These are phyloP conservation scores for Podospora pseudocomata DNA, from an alignment of 495 filamentous ascomycete species.

Conservation along the genomic window DNA sequence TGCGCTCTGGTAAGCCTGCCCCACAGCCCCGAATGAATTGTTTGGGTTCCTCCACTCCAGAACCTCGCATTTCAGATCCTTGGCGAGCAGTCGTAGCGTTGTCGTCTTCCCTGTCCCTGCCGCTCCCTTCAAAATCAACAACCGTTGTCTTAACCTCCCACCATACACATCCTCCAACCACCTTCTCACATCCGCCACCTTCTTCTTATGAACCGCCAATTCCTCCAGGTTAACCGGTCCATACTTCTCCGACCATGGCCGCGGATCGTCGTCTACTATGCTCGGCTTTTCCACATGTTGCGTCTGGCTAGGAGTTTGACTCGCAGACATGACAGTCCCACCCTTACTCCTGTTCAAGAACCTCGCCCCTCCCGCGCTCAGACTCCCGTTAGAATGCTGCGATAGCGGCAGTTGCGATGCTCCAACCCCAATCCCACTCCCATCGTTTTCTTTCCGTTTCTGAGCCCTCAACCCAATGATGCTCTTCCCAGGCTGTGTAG, in stretches of 20 bases:
- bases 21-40: slow-evolving; percentile 52
- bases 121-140: slow-evolving; percentile 84
- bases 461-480: slow-evolving; percentile 1
- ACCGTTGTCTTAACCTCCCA: slow-evolving; percentile 60
- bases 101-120: slow-evolving; percentile 92
- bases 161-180: slow-evolving; percentile 76
- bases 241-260: slow-evolving; percentile 88
- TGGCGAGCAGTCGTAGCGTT: slow-evolving; percentile 70
- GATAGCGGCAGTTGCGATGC: neutral
- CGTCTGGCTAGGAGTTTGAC: neutral
- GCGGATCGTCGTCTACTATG: slow-evolving; percentile 31
- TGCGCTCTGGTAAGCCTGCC: slow-evolving; percentile 55
- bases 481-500: slow-evolving; percentile 14
- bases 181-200: slow-evolving; percentile 75
- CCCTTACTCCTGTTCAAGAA: slow-evolving; percentile 35
- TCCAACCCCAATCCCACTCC: neutral
- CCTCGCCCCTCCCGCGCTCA: slow-evolving; percentile 27
- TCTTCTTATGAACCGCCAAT: slow-evolving; percentile 87
- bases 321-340: neutral
- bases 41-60: slow-evolving; percentile 89
- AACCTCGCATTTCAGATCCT: slow-evolving; percentile 65
- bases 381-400: neutral
- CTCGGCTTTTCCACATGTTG: slow-evolving; percentile 1
- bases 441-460: neutral
- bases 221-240: slow-evolving; percentile 70